Evolutionary conservation across 495 filamentous ascomycete genomes (phyloP), one percentile per base, ranked within the genome.

Genomic region (Neurospora tetraspora): DNA sequence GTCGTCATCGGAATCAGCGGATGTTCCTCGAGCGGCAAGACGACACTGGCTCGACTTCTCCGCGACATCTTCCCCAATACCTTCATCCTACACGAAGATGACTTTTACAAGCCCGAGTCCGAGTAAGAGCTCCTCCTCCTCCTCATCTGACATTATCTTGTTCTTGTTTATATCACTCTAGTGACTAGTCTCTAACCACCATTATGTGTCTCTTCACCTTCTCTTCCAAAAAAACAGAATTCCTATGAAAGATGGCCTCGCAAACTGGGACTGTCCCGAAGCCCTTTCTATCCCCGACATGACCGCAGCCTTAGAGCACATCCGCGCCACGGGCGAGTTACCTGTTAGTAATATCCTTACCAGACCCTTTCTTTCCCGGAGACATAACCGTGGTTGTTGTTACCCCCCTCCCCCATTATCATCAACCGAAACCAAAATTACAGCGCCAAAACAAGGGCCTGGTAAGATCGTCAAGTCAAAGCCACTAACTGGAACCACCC

Each of bases 1-100:
- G 76, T 93, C 73, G 82, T 93, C 69, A 83, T 96, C 69, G 91
- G 88, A 53, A 87, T 96, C 72, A 92, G 90, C 61, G 93, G 93
- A 42, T 89, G 89, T 70, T 94, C 92, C 20, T 92, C 88, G 20
- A 90, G 88, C 77, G 93, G 93, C 39, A 95, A 95, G 83, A 94
- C 92, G 16, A 94, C 92, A 61, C 84, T 94, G 16, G 89, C 92
- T 47, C 86, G 93, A 4, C 85, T 94, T 11, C 84, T 97, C 10
- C 89, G 91, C 70, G 85, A 87, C 68, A 88, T 94, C 73, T 93
- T 96, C 74, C 86, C 88, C 10, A 81, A 84, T 69, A 88, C 89
- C 3, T 94, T 93, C 75, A 91, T 97, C 74, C 85, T 98, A 47
- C 94, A 97, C 79, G 89, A 96, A 79, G 95, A 98, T 82, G 95